Evolutionary conservation across 305 asterid species (phyloP), one percentile per base, ranked within the genome.

Genomic region (Petunia hybrid): DNA sequence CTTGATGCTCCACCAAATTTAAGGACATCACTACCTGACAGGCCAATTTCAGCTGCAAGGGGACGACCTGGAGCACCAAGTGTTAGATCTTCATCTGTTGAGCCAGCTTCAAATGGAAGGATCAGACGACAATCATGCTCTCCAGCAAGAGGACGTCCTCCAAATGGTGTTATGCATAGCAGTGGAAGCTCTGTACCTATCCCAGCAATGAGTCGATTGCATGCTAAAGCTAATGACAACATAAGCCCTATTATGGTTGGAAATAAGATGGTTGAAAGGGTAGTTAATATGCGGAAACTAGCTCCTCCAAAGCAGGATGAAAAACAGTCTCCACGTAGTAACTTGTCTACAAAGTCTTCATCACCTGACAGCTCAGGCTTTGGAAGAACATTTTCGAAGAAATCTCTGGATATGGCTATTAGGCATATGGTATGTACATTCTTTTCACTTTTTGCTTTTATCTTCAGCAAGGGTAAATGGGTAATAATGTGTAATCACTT

Each of bases 361-460:
- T 94, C 98, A 9, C 97, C 96, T 8, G 99, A 94, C 83, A 92
- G 94, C 87, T 81, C 92, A 16, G 98, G 99, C 12, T 92, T 95
- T 81, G 99, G 99, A 79, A 89, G 99, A 87, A 89, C 93, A 38
- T 95, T 94, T 10, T 95, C 99, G 3, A 95, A 94, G 92, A 95
- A 91, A 86, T 94, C 99, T 22, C 80, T 95, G 81, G 98, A 95
- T 84, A 95, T 95, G 99, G 99, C 99, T 75, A 95, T 94, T 69
- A 85, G 98, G 83, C 98, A 95, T 76, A 95, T 92, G 98, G 99
- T 95, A 90, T 85, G 89, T 80, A 60, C 60, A 57, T 83, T 43
- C 55, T 39, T 57, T 82, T 80, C 8, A 59, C 6, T 46, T 67
- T 8, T 57, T 57, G 35, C 63, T n/a, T 57, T 35, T 57, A 14